Percentiles rank a stretch among this genome's conserved stretches.
phyloP scores from a whole-genome alignment of 768 basidiomycete genomes.

The Peribolospora kevripleyi region DNA sequence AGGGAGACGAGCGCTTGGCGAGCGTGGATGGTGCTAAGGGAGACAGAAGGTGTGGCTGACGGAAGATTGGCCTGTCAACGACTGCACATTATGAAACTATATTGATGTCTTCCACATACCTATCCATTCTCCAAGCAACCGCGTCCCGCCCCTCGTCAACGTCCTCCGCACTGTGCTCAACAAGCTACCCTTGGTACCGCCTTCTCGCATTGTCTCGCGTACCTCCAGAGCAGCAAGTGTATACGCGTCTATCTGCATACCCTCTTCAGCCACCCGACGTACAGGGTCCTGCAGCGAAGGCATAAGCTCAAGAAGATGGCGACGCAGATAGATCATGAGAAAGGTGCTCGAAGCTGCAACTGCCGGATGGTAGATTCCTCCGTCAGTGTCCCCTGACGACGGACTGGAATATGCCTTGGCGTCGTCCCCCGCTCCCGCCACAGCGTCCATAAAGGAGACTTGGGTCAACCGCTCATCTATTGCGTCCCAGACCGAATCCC shows the following conservation, averaged over 20 bases:
- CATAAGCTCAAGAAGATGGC: conserved; percentile 47
- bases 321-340: background rate
- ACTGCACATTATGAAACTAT: conserved; percentile 6
- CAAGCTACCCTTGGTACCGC: conserved; percentile 46
- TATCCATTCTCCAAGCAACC: conserved; percentile 49
- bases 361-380: background rate
- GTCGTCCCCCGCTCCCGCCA: background rate
- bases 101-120: conserved; percentile 25
- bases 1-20: conserved; percentile 56
- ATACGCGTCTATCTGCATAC: conserved; percentile 68
- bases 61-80: background rate
- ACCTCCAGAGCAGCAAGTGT: conserved; percentile 77
- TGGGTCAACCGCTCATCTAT: background rate
- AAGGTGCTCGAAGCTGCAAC: background rate
- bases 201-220: conserved; percentile 45
- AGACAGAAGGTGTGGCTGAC: conserved; percentile 62
- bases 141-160: conserved; percentile 47
- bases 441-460: background rate
- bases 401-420: background rate
- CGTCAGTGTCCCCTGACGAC: background rate
- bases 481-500: too few relatives aligned
- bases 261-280: conserved; percentile 31
- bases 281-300: conserved; percentile 36
- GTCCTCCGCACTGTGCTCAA: conserved; percentile 53
- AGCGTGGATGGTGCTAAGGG: conserved; percentile 40